Evolutionary conservation across 768 basidiomycete genomes (phyloP).

Genomic region (Tricholoma saponaceum): DNA sequence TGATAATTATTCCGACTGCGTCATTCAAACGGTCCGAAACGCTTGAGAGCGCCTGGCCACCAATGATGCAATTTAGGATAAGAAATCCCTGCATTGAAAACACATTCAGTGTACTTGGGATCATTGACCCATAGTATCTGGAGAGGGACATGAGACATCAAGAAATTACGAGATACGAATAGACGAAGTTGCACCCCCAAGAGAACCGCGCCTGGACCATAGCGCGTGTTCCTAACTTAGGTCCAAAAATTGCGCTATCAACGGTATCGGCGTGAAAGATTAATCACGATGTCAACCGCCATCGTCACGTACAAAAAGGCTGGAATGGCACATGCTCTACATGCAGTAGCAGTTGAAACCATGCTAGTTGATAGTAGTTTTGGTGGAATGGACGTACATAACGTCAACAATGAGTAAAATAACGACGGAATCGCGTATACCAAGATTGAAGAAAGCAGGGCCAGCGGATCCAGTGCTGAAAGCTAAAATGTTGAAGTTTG

Average conservation of each 20-base stretch:
- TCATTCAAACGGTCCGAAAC: slow-evolving; percentile 39
- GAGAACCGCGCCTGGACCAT: slow-evolving; percentile 62
- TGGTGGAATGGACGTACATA: slow-evolving; percentile 30
- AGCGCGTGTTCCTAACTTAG: slow-evolving; percentile 71
- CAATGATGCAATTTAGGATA: slow-evolving; percentile 64
- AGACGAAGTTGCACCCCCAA: slow-evolving; percentile 18
- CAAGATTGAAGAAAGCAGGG: slow-evolving; percentile 52
- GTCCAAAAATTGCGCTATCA: slow-evolving; percentile 61
- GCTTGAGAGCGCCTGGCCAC: slow-evolving; percentile 61
- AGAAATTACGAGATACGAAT: not conserved
- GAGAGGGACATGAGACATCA: not conserved
- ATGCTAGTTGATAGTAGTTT: not conserved
- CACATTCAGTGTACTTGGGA: slow-evolving; percentile 55
- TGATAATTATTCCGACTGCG: slow-evolving; percentile 37
- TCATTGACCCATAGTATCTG: slow-evolving; percentile 53
- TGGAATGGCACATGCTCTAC: slow-evolving; percentile 44
- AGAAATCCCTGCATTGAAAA: slow-evolving; percentile 60
- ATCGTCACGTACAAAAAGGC: slow-evolving; percentile 49
- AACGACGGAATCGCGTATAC: slow-evolving; percentile 47
- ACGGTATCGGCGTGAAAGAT: not conserved
- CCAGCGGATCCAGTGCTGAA: slow-evolving; percentile 62
- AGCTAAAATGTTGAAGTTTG: slow-evolving; percentile 62
- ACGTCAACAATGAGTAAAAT: slow-evolving; percentile 39
- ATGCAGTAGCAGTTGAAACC: not conserved
- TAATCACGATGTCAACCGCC: not conserved